Base-by-base conservation (phyloP, 176 grass and related monocot genomes). In the Themeda triandra region DNA sequence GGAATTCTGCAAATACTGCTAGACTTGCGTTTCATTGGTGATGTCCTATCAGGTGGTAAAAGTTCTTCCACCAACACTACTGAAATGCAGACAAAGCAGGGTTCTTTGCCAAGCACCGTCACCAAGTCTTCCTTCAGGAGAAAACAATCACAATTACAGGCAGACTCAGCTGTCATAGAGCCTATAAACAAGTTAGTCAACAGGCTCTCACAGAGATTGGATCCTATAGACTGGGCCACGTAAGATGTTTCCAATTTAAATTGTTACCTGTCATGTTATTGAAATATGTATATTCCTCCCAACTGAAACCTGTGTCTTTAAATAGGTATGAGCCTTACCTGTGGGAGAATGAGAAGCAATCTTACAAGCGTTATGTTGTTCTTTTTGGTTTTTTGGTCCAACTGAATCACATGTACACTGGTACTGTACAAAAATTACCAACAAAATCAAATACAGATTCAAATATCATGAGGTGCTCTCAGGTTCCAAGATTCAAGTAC, bases 341-440 rank as follows among this genome's bases (percentile, higher is more conserved):
- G 21, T 96, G 97, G 97, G 93, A 96, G 92, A 99, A 99, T 74
- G 97, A 99, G 93, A 96, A 99, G 84, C 97, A 99, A 88, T 99
- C 92, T 85, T 99, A 99, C 86, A 99, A 96, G 88, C 88, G 93
- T 35, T 94, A 89, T 66, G 94, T 92, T 31, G 97, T 99, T 84
- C 87, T 99, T 69, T 96, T 99, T 29, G 97, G 97, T 25, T 99
- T 92, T 85, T 89, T 99, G 70, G 97, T 99, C 86, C 92, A 99
- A 82, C 63, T 99, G 63, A 99, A 99, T 87, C 92, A 91, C 63
- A 84, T 94, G 88, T 96, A 99, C 73, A 99, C 93, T 29, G 90
- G 92, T 72, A 71, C 71, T 64, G 76, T 88, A 63, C 97, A 99
- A 73, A 94, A 92, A 67, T 94, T 93, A 66, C 93, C 93, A 66